Evolutionary conservation across 148 eudicot genomes (phyloP).

Genomic region (Selenicereus undatus): DNA sequence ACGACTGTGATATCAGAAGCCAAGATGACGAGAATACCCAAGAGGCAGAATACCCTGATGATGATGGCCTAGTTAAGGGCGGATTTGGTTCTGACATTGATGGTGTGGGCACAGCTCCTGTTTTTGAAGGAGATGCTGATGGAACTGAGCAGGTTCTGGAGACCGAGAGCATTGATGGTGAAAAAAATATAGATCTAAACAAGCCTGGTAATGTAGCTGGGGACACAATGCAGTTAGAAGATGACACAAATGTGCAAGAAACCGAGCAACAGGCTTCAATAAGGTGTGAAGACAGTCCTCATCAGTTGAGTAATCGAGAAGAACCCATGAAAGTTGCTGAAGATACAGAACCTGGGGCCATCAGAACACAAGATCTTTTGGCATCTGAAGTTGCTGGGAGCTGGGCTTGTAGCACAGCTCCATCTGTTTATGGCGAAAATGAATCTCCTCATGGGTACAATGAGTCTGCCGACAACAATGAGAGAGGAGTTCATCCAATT

Average conservation of each 20-base stretch:
- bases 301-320: constrained; percentile 25
- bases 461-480: constrained; percentile 21
- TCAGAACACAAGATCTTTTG: constrained; percentile 75
- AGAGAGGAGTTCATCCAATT: constrained; percentile 28
- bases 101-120: constrained; percentile 56
- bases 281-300: constrained; percentile 29
- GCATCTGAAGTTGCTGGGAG: constrained; percentile 90
- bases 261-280: constrained; percentile 34
- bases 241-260: constrained; percentile 46
- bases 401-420: constrained; percentile 79
- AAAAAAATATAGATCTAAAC: constrained; percentile 39
- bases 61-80: constrained; percentile 46
- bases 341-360: constrained; percentile 53
- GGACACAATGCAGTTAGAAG: constrained; percentile 75
- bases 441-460: constrained; percentile 42
- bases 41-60: constrained; percentile 64
- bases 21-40: constrained; percentile 67
- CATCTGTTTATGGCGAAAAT: constrained; percentile 75
- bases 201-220: constrained; percentile 33
- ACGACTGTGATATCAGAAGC: constrained; percentile 64
- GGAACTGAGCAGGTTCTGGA: constrained; percentile 71
- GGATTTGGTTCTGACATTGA: constrained; percentile 86
- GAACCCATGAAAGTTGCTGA: constrained; percentile 38
- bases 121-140: constrained; percentile 39
- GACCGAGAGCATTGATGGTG: constrained; percentile 54